These are phyloP conservation scores for Breviolum minutum DNA, from an alignment of 73 alveolate genomes.

Conservation along the genomic window DNA sequence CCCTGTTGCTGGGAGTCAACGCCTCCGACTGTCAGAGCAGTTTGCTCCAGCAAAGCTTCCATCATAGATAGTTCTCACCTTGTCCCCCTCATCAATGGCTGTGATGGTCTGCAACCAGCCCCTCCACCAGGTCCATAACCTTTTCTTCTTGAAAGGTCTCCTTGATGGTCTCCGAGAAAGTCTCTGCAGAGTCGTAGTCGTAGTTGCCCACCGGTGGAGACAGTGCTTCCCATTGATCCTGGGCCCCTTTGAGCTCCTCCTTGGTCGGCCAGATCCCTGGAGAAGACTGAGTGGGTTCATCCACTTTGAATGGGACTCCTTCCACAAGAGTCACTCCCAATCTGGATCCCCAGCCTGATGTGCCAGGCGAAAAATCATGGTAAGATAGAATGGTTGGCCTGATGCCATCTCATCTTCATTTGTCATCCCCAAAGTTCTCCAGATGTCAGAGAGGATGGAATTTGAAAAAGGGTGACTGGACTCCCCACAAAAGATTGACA, in stretches of 20 bases:
- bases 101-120: background rate
- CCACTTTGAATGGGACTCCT: background rate
- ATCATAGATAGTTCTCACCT: constrained; percentile 17
- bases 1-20: background rate
- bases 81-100: constrained; percentile 2
- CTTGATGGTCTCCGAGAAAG: background rate
- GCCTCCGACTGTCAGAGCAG: background rate
- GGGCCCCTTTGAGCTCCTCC: background rate
- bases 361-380: background rate
- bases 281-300: background rate
- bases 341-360: background rate
- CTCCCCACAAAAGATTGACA: background rate
- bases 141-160: background rate
- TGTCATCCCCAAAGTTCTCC: background rate
- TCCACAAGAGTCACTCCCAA: background rate
- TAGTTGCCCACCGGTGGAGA: background rate
- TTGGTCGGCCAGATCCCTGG: constrained; percentile 30
- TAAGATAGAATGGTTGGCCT: constrained; percentile 16
- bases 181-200: background rate
- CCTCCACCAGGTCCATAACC: background rate
- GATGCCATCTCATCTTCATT: background rate
- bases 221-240: background rate
- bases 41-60: no score
- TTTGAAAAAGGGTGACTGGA: background rate
- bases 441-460: background rate